phyloP scores from a whole-genome alignment of 371 early-diverging fungal species.

The Paraphysoderma sedebokerense region DNA sequence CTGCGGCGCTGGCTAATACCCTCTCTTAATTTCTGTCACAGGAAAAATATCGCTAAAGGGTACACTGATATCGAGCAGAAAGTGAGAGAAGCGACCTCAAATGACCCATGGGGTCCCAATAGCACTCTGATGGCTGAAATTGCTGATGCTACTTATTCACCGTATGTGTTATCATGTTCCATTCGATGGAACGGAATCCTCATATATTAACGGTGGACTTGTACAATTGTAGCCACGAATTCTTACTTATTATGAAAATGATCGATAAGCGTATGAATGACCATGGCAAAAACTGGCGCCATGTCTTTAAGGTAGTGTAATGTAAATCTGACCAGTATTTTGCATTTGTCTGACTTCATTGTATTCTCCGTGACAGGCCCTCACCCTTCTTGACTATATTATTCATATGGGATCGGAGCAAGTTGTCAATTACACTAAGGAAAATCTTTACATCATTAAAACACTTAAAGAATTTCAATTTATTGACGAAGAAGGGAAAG shows the following conservation, averaged over 20 bases:
- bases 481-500: conserved; percentile 77
- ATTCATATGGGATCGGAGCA: conserved; percentile 68
- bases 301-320: conserved; percentile 72
- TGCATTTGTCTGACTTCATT: not conserved
- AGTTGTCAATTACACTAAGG: conserved; percentile 69
- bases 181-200: no score
- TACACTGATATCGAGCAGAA: conserved; percentile 89
- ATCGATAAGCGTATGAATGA: conserved; percentile 92
- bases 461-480: conserved; percentile 90
- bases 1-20: no score
- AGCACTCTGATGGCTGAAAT: conserved; percentile 75
- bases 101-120: conserved; percentile 78
- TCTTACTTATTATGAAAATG: conserved; percentile 92
- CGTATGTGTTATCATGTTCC: no score
- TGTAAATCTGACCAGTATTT: conserved; percentile 3
- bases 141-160: conserved; percentile 64
- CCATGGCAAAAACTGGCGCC: conserved; percentile 94
- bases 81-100: conserved; percentile 87
- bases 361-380: conserved; percentile 13
- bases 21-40: no score
- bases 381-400: conserved; percentile 49
- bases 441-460: conserved; percentile 80
- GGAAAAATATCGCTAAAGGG: conserved; percentile 90
- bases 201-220: no score
- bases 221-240: conserved; percentile 44